Conservation (phyloP, 345 rosid genomes). For the Eucalyptus regnans region DNA sequence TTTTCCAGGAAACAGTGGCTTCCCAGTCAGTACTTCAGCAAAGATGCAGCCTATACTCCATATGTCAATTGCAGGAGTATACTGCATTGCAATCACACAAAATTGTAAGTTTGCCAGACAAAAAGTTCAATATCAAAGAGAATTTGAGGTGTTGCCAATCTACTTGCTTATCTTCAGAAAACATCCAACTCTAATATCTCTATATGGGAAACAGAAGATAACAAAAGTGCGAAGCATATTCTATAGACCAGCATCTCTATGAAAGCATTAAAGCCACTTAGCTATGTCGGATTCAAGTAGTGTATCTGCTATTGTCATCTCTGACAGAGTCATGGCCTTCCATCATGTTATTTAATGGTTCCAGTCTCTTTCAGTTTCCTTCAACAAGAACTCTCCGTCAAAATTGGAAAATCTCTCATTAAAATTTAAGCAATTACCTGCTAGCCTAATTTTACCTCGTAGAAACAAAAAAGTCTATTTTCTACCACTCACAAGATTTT, state of each 20-base stretch:
- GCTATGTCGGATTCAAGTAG: not conserved
- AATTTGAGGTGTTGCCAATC: not conserved
- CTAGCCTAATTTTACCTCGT: not conserved
- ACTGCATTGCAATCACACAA: conserved; percentile 23
- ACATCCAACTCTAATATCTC: not conserved
- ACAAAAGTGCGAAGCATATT: not conserved
- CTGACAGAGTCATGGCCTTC: not conserved
- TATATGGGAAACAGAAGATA: not conserved
- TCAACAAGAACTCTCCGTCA: not conserved
- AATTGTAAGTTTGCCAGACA: not conserved
- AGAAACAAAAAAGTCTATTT: not conserved
- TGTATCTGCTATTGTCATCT: not conserved
- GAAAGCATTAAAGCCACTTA: not conserved
- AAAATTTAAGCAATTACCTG: not conserved
- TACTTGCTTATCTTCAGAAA: not conserved
- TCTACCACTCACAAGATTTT: not conserved
- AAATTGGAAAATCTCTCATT: not conserved
- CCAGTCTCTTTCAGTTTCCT: not conserved
- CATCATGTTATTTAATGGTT: not conserved
- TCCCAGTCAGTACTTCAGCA: conserved; percentile 84
- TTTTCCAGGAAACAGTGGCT: conserved; percentile 91
- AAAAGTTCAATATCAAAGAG: not conserved
- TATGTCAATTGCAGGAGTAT: conserved; percentile 93
- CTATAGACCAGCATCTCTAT: not conserved
- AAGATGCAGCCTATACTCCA: conserved; percentile 99